phyloP scores from a whole-genome alignment of 306 rosid species.

The Quercus rubra region DNA sequence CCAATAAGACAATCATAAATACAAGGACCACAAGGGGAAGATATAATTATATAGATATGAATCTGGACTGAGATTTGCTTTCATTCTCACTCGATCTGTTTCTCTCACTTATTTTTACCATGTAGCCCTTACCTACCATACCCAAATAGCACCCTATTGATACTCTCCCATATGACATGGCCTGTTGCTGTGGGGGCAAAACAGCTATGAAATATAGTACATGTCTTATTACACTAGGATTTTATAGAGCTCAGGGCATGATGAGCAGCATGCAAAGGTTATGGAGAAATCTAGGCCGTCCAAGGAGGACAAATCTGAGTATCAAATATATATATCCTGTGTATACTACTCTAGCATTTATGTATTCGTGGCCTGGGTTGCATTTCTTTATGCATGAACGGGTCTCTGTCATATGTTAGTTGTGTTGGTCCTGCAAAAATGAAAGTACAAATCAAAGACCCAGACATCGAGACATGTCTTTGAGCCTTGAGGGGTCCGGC shows the following conservation, averaged over 20 bases:
- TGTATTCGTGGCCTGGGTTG: slow-evolving; percentile 7
- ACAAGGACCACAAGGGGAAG: slow-evolving; percentile 47
- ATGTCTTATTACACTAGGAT: slow-evolving; percentile 34
- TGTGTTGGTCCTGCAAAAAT: slow-evolving; percentile 46
- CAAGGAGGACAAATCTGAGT: slow-evolving; percentile 22
- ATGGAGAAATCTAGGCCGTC: slow-evolving; percentile 38
- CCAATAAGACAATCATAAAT: slow-evolving; percentile 41
- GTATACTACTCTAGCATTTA: slow-evolving; percentile 18
- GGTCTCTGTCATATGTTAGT: slow-evolving; percentile 52
- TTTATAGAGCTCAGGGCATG: slow-evolving; percentile 39
- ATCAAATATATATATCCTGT: slow-evolving; percentile 33
- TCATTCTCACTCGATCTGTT: slow-evolving; percentile 28
- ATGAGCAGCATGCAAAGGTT: slow-evolving; percentile 6
- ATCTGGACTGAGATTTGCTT: slow-evolving; percentile 72
- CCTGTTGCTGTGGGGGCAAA: background rate
- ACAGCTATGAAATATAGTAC: slow-evolving; percentile 16
- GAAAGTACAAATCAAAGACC: slow-evolving; percentile 48
- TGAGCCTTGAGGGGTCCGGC: slow-evolving; percentile 34
- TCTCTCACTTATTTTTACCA: slow-evolving; percentile 25
- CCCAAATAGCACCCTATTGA: background rate
- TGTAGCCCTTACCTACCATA: slow-evolving; percentile 42
- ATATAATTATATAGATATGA: slow-evolving; percentile 67
- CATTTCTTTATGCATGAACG: slow-evolving; percentile 32
- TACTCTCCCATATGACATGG: slow-evolving; percentile 10
- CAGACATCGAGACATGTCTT: slow-evolving; percentile 50